These are phyloP conservation scores for Umbelopsis isabellina DNA, from an alignment of 192 early-diverging fungal genomes.

Conservation along the genomic window DNA sequence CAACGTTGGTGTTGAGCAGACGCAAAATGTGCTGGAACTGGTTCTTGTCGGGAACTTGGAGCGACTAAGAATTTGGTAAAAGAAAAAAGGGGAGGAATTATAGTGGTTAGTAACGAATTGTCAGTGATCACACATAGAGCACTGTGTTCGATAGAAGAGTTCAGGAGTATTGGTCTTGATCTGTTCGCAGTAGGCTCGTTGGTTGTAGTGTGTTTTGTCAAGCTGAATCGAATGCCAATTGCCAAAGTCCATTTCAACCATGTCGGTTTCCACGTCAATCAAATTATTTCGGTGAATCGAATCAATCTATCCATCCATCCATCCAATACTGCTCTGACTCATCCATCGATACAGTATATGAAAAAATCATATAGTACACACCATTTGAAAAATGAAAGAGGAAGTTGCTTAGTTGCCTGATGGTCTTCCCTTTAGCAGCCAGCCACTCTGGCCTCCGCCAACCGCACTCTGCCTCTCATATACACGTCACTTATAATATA, in stretches of 20 bases:
- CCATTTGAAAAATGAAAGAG: conserved; percentile 23
- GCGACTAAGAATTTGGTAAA: conserved; percentile 61
- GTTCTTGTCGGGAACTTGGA: conserved; percentile 88
- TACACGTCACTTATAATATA: neutral
- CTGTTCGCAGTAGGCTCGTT: too few relatives aligned
- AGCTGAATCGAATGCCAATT: neutral
- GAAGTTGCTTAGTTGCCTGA: neutral
- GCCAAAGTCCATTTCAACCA: neutral
- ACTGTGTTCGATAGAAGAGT: too few relatives aligned
- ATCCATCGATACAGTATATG: conserved; percentile 8
- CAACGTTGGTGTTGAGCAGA: conserved; percentile 99
- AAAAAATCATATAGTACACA: neutral
- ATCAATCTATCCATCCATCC: conserved; percentile 11
- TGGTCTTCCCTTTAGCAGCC: conserved; percentile 7
- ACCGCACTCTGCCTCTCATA: too few relatives aligned
- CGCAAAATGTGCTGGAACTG: conserved; percentile 98
- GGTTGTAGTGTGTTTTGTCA: too few relatives aligned
- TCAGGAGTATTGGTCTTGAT: too few relatives aligned
- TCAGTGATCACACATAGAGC: neutral
- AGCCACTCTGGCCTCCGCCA: neutral
- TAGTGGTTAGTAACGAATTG: neutral
- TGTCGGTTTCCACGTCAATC: neutral
- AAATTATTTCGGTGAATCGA: neutral
- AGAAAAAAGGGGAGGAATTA: conserved; percentile 12
- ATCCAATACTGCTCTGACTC: neutral